Conservation (phyloP, 2,329 filamentous ascomycete genomes). For the Aspergillus quadrilineatus region DNA sequence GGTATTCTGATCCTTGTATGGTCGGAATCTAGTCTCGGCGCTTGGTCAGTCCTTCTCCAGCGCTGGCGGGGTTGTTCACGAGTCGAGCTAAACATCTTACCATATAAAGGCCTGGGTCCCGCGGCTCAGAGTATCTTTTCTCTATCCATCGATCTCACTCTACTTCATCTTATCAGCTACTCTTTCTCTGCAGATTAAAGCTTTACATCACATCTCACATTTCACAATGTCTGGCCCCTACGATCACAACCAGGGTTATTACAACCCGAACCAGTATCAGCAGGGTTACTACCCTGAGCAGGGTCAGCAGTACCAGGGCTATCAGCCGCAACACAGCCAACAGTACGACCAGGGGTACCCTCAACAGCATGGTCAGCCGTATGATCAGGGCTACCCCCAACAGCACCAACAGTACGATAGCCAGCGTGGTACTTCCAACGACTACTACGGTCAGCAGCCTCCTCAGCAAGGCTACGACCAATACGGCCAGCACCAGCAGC, state of each 20-base stretch:
- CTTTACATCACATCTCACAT: background rate
- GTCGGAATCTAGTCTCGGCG: slow-evolving; percentile 4
- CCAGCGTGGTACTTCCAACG: slow-evolving; percentile 11
- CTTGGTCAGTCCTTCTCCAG: slow-evolving; percentile 7
- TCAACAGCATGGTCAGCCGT: slow-evolving; percentile 24
- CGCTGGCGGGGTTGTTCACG: slow-evolving; percentile 11
- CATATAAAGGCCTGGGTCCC: slow-evolving; percentile 10
- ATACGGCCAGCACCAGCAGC: slow-evolving; percentile 19
- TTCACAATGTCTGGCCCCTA: slow-evolving; percentile 26
- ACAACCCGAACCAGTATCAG: slow-evolving; percentile 26
- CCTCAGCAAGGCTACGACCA: slow-evolving; percentile 22
- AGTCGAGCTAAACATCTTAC: slow-evolving; percentile 5
- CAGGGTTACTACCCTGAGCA: slow-evolving; percentile 23
- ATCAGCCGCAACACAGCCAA: slow-evolving; percentile 23
- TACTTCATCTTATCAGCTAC: background rate
- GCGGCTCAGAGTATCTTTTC: background rate
- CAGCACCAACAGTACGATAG: slow-evolving; percentile 22
- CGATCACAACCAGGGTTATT: slow-evolving; percentile 30
- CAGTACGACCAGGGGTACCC: slow-evolving; percentile 15
- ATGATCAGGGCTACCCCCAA: slow-evolving; percentile 19
- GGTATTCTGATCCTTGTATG: slow-evolving; percentile 1
- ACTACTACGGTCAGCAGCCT: slow-evolving; percentile 20
- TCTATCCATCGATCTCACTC: slow-evolving; percentile 9
- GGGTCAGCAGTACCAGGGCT: slow-evolving; percentile 18
- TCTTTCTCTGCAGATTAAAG: background rate